Conservation (phyloP, 495 filamentous ascomycete species). For the Penicillium tannophilum region DNA sequence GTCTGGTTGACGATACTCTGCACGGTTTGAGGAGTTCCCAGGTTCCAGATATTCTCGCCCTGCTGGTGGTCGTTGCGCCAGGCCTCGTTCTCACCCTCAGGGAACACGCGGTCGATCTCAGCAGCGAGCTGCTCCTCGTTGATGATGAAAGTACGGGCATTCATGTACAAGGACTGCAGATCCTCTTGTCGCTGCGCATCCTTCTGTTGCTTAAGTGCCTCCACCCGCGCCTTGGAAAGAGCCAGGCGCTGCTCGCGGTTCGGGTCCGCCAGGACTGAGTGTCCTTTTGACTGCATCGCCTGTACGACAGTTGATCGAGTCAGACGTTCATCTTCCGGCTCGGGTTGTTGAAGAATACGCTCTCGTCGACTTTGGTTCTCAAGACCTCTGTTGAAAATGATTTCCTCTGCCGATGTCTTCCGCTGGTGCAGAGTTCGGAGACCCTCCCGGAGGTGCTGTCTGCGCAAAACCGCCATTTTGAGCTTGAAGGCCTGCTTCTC, state of each 20-base stretch:
- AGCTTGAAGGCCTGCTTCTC: constrained; percentile 64
- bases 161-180: constrained; percentile 65
- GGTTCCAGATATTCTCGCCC: constrained; percentile 61
- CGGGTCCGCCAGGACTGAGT: constrained; percentile 46
- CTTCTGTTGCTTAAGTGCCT: constrained; percentile 40
- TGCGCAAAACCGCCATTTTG: constrained; percentile 59
- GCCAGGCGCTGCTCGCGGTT: constrained; percentile 48
- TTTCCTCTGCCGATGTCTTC: constrained; percentile 48
- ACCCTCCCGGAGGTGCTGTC: constrained; percentile 65
- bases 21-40: constrained; percentile 55
- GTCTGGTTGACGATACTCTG: constrained; percentile 36
- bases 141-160: constrained; percentile 65
- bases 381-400: constrained; percentile 36
- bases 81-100: constrained; percentile 49
- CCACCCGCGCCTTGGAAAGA: constrained; percentile 41
- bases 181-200: constrained; percentile 43
- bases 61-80: constrained; percentile 47
- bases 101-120: constrained; percentile 64
- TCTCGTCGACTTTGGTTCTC: constrained; percentile 46
- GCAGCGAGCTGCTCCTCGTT: constrained; percentile 61
- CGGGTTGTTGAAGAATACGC: constrained; percentile 48
- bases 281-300: constrained; percentile 43
- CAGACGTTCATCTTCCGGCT: constrained; percentile 62
- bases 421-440: constrained; percentile 58
- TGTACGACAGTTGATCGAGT: constrained; percentile 55